phyloP scores from a whole-genome alignment of 176 grass and related monocot genomes.

The Carex pumila region DNA sequence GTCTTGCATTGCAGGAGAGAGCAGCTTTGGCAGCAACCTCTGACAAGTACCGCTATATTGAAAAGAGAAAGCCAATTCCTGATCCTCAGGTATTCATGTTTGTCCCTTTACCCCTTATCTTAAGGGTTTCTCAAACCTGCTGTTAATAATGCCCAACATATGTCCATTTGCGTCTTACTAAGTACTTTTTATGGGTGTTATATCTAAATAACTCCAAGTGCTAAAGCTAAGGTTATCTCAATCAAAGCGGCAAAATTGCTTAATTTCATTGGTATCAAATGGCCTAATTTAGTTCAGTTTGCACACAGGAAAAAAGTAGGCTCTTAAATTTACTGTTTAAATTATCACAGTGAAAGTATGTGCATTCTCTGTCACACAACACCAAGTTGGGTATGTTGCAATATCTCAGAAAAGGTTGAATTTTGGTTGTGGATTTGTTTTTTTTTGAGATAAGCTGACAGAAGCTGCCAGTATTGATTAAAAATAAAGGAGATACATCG shows the following conservation, averaged over 20 bases:
- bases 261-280: neutral
- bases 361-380: neutral
- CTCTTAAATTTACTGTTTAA: neutral
- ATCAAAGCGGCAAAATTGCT: neutral
- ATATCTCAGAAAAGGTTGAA: neutral
- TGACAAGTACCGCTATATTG: constrained; percentile 81
- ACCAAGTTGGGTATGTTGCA: neutral
- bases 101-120: neutral
- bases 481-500: too few species aligned
- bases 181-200: neutral
- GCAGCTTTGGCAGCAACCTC: constrained; percentile 72
- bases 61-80: constrained; percentile 93
- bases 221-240: neutral
- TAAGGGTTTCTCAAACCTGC: neutral
- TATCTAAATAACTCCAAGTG: neutral
- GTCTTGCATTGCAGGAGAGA: constrained; percentile 45
- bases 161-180: neutral
- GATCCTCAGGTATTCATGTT: constrained; percentile 65
- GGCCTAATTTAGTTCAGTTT: neutral
- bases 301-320: neutral
- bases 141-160: neutral
- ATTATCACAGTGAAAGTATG: neutral
- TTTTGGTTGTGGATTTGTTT: neutral
- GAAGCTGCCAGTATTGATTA: too few species aligned
- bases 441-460: too few species aligned